Conservation (phyloP, 2,329 filamentous ascomycete species). For the Daldinia sp. region DNA sequence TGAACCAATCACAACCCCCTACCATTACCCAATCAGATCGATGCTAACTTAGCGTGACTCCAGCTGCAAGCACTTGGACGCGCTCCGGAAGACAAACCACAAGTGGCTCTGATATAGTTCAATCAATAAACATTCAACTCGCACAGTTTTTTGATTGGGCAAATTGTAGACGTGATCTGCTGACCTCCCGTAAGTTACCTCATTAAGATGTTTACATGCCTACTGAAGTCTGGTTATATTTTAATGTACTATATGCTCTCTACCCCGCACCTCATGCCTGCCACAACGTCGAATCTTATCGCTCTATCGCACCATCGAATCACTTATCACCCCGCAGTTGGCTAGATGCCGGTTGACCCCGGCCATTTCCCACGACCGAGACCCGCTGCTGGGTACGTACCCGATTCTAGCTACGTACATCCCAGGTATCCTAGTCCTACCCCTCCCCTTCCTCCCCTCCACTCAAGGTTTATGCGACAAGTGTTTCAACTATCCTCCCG, state of each 20-base stretch:
- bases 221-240: not conserved
- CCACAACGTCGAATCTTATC: slow-evolving; percentile 28
- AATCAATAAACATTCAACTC: slow-evolving; percentile 17
- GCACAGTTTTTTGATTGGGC: slow-evolving; percentile 16
- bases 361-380: slow-evolving; percentile 8
- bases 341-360: slow-evolving; percentile 4
- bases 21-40: slow-evolving; percentile 23
- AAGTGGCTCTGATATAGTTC: slow-evolving; percentile 1
- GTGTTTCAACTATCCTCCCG: not conserved
- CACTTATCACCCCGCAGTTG: slow-evolving; percentile 31
- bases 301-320: slow-evolving; percentile 11
- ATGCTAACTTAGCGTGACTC: slow-evolving; percentile 8
- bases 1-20: slow-evolving; percentile 26
- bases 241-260: not conserved
- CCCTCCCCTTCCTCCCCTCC: not conserved
- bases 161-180: not conserved
- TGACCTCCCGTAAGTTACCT: slow-evolving; percentile 21
- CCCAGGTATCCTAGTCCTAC: not conserved
- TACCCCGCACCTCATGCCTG: slow-evolving; percentile 19
- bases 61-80: slow-evolving; percentile 31
- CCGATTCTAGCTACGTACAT: not conserved
- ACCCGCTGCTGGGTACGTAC: not conserved
- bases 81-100: slow-evolving; percentile 27
- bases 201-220: not conserved
- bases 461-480: not conserved